These are phyloP conservation scores for Dichomitus squalens DNA, from an alignment of 1,284 basidiomycete genomes.

Conservation along the genomic window DNA sequence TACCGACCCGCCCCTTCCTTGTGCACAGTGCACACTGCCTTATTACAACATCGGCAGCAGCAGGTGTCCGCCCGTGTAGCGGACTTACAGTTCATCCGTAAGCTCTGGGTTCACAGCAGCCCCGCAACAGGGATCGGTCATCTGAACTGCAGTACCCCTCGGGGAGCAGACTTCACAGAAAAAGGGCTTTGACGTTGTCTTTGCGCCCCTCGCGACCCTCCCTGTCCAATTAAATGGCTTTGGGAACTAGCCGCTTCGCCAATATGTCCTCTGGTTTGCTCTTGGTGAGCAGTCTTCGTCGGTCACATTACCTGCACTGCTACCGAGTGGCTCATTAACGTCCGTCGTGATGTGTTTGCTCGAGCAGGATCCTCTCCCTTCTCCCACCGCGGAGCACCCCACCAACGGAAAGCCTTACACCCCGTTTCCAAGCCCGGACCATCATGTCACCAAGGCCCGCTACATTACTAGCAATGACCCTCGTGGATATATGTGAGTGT, in stretches of 20 bases:
- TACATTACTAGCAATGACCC: constrained; percentile 88
- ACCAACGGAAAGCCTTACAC: constrained; percentile 59
- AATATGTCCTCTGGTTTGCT: constrained; percentile 35
- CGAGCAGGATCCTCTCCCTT: constrained; percentile 52
- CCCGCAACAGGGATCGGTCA: constrained; percentile 7
- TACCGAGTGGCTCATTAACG: not conserved
- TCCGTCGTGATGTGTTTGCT: not conserved
- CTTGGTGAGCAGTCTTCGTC: constrained; percentile 31
- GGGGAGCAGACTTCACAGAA: not conserved
- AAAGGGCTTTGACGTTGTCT: not conserved
- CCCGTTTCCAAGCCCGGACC: constrained; percentile 74
- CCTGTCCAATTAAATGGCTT: constrained; percentile 27
- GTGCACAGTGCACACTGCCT: not conserved
- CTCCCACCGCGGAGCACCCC: constrained; percentile 41
- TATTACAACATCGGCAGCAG: not conserved
- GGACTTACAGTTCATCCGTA: constrained; percentile 10
- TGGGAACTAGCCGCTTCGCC: constrained; percentile 31
- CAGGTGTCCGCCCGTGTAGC: not conserved
- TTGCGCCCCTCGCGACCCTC: not conserved
- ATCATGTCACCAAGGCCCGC: constrained; percentile 81
- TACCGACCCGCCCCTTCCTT: not conserved
- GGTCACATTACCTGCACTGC: no score
- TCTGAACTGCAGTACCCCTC: not conserved
- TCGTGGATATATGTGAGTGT: constrained; percentile 76
- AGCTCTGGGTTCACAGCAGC: constrained; percentile 6